Percentiles rank a stretch among this genome's conserved stretches.
Evolutionary conservation across 1,284 basidiomycete species (phyloP).

Genomic region (Grifola frondosa): DNA sequence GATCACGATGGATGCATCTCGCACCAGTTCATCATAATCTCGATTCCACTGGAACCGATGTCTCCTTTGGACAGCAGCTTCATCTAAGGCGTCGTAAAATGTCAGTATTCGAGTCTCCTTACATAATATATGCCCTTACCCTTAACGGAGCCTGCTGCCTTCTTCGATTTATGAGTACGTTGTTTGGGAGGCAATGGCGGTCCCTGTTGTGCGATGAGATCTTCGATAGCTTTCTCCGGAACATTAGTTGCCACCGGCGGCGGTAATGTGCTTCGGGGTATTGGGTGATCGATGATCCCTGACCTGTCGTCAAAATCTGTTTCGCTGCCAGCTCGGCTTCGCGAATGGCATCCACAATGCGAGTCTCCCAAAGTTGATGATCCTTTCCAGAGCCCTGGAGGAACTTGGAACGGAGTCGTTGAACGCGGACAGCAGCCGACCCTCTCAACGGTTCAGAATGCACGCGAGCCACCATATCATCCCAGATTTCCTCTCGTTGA

Average conservation of each 20-base stretch:
- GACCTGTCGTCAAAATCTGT: slow-evolving; percentile 34
- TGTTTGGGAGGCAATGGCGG: slow-evolving; percentile 35
- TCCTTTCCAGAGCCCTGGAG: slow-evolving; percentile 53
- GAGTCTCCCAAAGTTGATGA: slow-evolving; percentile 57
- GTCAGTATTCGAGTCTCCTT: background rate
- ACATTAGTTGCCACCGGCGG: slow-evolving; percentile 41
- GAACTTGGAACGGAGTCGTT: slow-evolving; percentile 53
- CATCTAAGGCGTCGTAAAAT: too few relatives aligned
- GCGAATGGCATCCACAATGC: slow-evolving; percentile 53
- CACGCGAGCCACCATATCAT: slow-evolving; percentile 49
- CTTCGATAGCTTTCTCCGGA: slow-evolving; percentile 53
- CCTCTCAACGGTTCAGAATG: slow-evolving; percentile 52
- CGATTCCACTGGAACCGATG: slow-evolving; percentile 80
- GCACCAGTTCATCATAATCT: slow-evolving; percentile 84
- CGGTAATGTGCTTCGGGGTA: slow-evolving; percentile 24
- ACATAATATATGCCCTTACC: slow-evolving; percentile 29
- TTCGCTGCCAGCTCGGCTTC: slow-evolving; percentile 52
- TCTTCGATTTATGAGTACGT: slow-evolving; percentile 36
- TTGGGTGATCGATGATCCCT: slow-evolving; percentile 21
- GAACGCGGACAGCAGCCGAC: slow-evolving; percentile 48
- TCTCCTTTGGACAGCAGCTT: slow-evolving; percentile 27
- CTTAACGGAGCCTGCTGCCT: too few relatives aligned
- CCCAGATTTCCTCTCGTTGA: slow-evolving; percentile 65
- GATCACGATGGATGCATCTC: slow-evolving; percentile 83
- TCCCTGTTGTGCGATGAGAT: slow-evolving; percentile 58